Evolutionary conservation across 1,284 basidiomycete species (phyloP).

Genomic region (Malassezia yamatoensis): DNA sequence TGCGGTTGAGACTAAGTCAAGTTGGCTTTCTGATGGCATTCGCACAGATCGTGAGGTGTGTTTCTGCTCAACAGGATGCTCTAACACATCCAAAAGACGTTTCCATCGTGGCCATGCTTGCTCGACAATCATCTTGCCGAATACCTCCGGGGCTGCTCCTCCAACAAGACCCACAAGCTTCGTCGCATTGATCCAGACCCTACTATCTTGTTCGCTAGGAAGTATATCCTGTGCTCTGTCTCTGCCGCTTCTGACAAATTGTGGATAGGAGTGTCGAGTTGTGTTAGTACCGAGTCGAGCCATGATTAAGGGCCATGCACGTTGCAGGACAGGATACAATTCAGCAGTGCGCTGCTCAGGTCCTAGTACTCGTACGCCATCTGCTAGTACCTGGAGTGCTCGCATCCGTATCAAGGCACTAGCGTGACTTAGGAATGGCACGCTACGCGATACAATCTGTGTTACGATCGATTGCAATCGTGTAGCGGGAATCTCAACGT

Average conservation of each 20-base stretch:
- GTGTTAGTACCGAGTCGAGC: constrained; percentile 25
- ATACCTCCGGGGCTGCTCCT: constrained; percentile 23
- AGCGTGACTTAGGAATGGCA: constrained; percentile 19
- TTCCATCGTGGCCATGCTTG: constrained; percentile 38
- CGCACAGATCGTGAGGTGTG: no score
- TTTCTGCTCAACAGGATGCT: not conserved
- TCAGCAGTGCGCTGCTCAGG: constrained; percentile 22
- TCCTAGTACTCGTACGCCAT: constrained; percentile 11
- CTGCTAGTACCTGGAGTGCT: constrained; percentile 12
- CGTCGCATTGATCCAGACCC: constrained; percentile 31
- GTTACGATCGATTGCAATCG: constrained; percentile 9
- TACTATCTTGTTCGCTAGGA: constrained; percentile 23
- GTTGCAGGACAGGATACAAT: constrained; percentile 34
- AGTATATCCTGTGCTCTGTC: not conserved
- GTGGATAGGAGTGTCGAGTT: not conserved
- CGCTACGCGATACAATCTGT: constrained; percentile 18
- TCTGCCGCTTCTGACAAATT: not conserved
- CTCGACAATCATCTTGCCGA: constrained; percentile 26
- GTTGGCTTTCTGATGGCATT: no score
- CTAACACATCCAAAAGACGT: constrained; percentile 17
- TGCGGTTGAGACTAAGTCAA: no score
- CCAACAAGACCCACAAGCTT: constrained; percentile 23
- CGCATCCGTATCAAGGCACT: constrained; percentile 10
- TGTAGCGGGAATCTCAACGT: constrained; percentile 6
- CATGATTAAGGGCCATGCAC: constrained; percentile 38